Conservation (phyloP, 2,329 filamentous ascomycete species). For the Cercospora nicotianae region DNA sequence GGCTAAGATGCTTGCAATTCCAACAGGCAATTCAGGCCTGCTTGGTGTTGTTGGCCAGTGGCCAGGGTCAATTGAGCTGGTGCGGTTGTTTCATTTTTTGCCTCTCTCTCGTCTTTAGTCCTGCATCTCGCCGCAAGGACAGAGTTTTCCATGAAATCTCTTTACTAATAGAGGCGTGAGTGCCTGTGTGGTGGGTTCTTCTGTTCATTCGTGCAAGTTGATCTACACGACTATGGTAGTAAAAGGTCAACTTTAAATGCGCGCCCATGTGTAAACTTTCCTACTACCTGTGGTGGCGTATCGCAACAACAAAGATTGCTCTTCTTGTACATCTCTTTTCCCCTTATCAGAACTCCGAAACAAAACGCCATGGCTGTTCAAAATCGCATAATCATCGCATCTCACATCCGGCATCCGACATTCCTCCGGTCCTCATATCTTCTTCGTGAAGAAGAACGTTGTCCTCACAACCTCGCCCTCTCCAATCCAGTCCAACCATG, state of each 20-base stretch:
- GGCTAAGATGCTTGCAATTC: too few species aligned
- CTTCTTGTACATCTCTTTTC: background rate
- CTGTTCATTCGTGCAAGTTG: background rate
- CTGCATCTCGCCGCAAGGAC: too few species aligned
- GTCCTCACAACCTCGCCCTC: constrained; percentile 52
- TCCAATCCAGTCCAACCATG: constrained; percentile 64
- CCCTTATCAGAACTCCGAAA: background rate
- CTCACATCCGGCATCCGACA: background rate
- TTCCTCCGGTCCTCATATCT: background rate
- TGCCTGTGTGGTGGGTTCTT: too few species aligned
- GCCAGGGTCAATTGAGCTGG: too few species aligned
- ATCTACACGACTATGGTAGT: background rate
- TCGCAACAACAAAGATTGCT: background rate
- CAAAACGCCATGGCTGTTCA: background rate
- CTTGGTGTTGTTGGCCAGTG: too few species aligned
- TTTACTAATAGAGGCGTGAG: too few species aligned
- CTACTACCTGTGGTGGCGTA: background rate
- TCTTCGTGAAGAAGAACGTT: background rate
- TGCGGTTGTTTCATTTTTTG: too few species aligned
- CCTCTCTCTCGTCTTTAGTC: too few species aligned
- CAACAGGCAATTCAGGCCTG: too few species aligned
- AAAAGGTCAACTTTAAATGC: background rate
- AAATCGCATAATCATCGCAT: background rate
- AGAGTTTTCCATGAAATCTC: too few species aligned
- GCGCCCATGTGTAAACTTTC: background rate